These are phyloP conservation scores for Blyttiomyces sp. DNA, from an alignment of 371 early-diverging fungal species.

Conservation along the genomic window DNA sequence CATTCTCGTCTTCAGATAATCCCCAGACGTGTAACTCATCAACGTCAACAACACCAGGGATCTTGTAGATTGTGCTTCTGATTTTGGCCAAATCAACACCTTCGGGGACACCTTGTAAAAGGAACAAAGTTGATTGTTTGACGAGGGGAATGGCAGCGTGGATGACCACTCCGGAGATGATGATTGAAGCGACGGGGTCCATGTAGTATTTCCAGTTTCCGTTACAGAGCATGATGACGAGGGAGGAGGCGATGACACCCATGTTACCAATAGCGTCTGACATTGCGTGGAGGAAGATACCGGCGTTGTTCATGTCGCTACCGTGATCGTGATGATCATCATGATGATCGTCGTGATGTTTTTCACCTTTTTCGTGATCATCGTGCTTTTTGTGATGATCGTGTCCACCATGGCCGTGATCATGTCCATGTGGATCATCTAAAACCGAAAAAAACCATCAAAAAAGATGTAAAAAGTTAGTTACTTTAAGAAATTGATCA, in stretches of 20 bases:
- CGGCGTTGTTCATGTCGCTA: neutral
- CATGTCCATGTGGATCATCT: neutral
- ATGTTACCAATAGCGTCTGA: slow-evolving; percentile 39
- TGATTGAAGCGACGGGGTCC: slow-evolving; percentile 34
- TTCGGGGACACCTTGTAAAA: slow-evolving; percentile 29
- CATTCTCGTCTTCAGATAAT: slow-evolving; percentile 1
- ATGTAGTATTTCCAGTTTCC: slow-evolving; percentile 16
- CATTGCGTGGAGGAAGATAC: slow-evolving; percentile 42
- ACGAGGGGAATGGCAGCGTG: slow-evolving; percentile 32
- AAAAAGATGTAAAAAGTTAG: too few relatives aligned
- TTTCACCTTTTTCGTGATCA: neutral
- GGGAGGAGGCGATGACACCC: slow-evolving; percentile 38
- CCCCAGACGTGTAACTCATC: slow-evolving; percentile 16
- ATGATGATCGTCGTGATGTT: neutral
- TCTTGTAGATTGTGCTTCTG: neutral
- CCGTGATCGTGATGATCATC: neutral
- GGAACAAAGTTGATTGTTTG: slow-evolving; percentile 25
- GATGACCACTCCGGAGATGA: slow-evolving; percentile 35
- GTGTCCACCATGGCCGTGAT: slow-evolving; percentile 5
- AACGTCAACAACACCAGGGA: slow-evolving; percentile 11
- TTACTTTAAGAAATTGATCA: too few relatives aligned
- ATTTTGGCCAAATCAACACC: neutral
- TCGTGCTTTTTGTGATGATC: neutral
- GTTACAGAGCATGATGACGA: slow-evolving; percentile 25
- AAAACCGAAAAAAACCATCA: too few relatives aligned